A percentile compares a stretch with the other conserved stretches of the same genome.
Evolutionary conservation across 129 eudicot species (phyloP).

Genomic region (Solidago caesia): DNA sequence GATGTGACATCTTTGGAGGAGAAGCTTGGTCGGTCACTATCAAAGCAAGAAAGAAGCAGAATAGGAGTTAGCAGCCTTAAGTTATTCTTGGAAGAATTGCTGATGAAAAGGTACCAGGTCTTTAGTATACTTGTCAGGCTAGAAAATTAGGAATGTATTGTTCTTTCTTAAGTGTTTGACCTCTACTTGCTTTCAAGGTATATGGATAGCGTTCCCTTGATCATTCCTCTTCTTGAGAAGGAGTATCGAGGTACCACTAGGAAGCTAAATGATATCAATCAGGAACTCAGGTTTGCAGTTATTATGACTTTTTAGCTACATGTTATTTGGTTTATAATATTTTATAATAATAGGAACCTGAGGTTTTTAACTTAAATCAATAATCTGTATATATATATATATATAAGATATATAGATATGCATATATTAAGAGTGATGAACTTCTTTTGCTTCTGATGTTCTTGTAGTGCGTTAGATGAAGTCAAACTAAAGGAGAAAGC

Average conservation of each 20-base stretch:
- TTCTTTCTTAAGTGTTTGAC: slow-evolving; percentile 20
- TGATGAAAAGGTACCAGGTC: slow-evolving; percentile 63
- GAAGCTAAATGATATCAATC: slow-evolving; percentile 77
- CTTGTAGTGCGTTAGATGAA: slow-evolving; percentile 69
- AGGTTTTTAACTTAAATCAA: too few relatives aligned
- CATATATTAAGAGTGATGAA: not conserved
- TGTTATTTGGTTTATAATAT: not conserved
- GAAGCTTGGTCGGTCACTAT: slow-evolving; percentile 74
- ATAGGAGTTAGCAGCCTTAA: slow-evolving; percentile 95
- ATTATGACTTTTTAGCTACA: slow-evolving; percentile 9
- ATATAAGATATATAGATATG: too few relatives aligned
- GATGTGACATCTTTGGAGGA: slow-evolving; percentile 88
- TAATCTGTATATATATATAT: too few relatives aligned
- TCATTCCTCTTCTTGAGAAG: slow-evolving; percentile 96
- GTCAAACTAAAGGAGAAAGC: slow-evolving; percentile 91
- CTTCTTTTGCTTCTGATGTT: slow-evolving; percentile 12
- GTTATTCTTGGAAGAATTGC: slow-evolving; percentile 77
- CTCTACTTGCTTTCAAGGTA: slow-evolving; percentile 47
- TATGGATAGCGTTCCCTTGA: slow-evolving; percentile 83
- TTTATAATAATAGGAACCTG: too few relatives aligned
- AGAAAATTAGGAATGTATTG: slow-evolving; percentile 10
- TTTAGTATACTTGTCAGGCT: slow-evolving; percentile 4
- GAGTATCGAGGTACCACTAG: slow-evolving; percentile 70
- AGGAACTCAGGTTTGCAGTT: slow-evolving; percentile 74
- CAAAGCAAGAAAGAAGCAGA: slow-evolving; percentile 88